phyloP scores from a whole-genome alignment of 73 alveolate genomes.

The Paramecium primaurelia region DNA sequence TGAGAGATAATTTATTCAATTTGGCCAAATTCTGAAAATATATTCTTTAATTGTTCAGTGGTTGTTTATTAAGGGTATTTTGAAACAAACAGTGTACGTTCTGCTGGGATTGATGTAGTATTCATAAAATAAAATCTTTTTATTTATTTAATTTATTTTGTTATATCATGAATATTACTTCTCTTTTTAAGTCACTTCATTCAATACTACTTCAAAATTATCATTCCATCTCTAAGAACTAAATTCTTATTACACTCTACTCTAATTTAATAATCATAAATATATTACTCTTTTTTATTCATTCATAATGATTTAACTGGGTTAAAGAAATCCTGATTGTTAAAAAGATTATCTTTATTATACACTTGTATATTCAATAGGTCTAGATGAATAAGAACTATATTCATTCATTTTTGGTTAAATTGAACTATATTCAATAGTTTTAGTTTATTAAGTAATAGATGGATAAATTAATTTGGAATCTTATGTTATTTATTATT shows the following conservation, averaged over 20 bases:
- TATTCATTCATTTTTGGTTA: neutral
- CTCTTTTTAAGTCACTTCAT: neutral
- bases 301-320: neutral
- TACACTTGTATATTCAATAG: neutral
- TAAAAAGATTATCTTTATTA: neutral
- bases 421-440: neutral
- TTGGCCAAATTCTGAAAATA: slow-evolving; percentile 14
- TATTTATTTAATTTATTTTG: neutral
- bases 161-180: neutral
- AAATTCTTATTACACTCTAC: neutral
- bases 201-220: neutral
- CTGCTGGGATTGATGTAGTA: neutral
- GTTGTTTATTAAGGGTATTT: neutral
- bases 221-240: neutral
- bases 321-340: neutral
- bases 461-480: neutral
- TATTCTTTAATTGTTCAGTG: neutral
- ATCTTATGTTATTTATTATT: neutral
- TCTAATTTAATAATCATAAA: neutral
- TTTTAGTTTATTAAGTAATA: neutral
- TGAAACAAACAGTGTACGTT: slow-evolving; percentile 1
- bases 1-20: neutral
- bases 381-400: neutral
- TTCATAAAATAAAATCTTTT: neutral
- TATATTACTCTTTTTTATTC: neutral